A percentile compares a stretch with the other conserved stretches of the same genome.
Evolutionary conservation across 768 basidiomycete genomes (phyloP).

Genomic region (Tylopilus rubrobrunneus): DNA sequence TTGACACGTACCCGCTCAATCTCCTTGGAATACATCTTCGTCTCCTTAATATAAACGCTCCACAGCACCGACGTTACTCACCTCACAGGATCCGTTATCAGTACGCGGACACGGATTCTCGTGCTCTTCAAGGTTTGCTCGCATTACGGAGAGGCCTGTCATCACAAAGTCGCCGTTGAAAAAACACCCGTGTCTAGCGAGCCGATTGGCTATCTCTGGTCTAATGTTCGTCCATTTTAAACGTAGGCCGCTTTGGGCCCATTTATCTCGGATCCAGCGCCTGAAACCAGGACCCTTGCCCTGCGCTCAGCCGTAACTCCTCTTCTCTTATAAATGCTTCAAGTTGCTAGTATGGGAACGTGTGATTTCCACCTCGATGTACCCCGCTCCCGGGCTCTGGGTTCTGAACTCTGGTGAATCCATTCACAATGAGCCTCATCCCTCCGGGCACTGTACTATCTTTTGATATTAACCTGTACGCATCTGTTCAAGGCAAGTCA

Average conservation of each 20-base stretch:
- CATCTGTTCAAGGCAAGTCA: conserved; percentile 23
- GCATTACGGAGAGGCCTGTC: background rate
- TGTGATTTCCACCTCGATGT: background rate
- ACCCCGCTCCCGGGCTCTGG: background rate
- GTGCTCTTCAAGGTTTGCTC: background rate
- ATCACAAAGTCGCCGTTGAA: background rate
- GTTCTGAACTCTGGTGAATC: conserved; percentile 1
- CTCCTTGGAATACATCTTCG: no score
- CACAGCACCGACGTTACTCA: background rate
- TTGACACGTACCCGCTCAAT: background rate
- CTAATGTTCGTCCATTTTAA: background rate
- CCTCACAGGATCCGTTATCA: background rate
- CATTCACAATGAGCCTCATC: conserved; percentile 22
- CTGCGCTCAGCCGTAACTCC: background rate
- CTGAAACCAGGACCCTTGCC: conserved; percentile 5
- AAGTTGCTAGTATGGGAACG: conserved; percentile 1
- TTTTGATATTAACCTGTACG: conserved; percentile 9
- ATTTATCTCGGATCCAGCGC: conserved; percentile 3
- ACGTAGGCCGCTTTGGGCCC: conserved; percentile 6
- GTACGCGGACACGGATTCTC: background rate
- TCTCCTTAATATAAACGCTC: background rate
- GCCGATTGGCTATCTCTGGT: background rate
- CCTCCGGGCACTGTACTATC: conserved; percentile 5
- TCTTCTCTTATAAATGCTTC: conserved; percentile 10
- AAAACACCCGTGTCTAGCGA: background rate